phyloP scores from a whole-genome alignment of 1,284 basidiomycete species.

The Cryptococcus wingfieldii region DNA sequence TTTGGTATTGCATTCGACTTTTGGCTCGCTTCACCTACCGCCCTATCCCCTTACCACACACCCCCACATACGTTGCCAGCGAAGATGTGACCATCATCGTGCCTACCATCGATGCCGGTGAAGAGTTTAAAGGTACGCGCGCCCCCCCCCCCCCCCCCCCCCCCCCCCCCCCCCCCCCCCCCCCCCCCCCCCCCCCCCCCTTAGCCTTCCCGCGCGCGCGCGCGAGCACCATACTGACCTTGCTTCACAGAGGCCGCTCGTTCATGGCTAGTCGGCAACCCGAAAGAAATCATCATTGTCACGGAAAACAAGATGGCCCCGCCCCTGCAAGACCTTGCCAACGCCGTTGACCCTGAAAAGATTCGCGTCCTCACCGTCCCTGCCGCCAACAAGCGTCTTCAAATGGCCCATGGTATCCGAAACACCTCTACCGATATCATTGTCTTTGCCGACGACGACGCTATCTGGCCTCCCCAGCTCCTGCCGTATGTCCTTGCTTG shows the following conservation, averaged over 20 bases:
- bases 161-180: no score
- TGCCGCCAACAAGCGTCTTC: slow-evolving; percentile 85
- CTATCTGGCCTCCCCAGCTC: slow-evolving; percentile 86
- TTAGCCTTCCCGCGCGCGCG: background rate
- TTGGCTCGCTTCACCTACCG: slow-evolving; percentile 69
- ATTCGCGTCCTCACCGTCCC: slow-evolving; percentile 86
- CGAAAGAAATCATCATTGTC: slow-evolving; percentile 88
- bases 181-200: no score
- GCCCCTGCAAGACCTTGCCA: slow-evolving; percentile 78
- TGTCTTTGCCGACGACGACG: slow-evolving; percentile 91
- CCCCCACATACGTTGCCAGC: slow-evolving; percentile 77
- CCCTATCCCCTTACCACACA: slow-evolving; percentile 77
- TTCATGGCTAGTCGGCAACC: slow-evolving; percentile 82
- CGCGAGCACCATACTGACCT: background rate
- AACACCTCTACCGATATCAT: slow-evolving; percentile 87
- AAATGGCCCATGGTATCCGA: slow-evolving; percentile 87
- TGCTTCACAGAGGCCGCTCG: slow-evolving; percentile 64
- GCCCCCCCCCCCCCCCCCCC: no score
- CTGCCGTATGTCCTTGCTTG: slow-evolving; percentile 79
- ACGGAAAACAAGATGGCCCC: slow-evolving; percentile 85
- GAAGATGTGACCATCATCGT: slow-evolving; percentile 94
- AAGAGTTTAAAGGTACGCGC: slow-evolving; percentile 68
- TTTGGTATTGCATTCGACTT: slow-evolving; percentile 82
- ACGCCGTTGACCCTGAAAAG: slow-evolving; percentile 72
- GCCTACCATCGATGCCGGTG: slow-evolving; percentile 88